Conservation (phyloP, 768 basidiomycete species). For the Lactarius quietus region DNA sequence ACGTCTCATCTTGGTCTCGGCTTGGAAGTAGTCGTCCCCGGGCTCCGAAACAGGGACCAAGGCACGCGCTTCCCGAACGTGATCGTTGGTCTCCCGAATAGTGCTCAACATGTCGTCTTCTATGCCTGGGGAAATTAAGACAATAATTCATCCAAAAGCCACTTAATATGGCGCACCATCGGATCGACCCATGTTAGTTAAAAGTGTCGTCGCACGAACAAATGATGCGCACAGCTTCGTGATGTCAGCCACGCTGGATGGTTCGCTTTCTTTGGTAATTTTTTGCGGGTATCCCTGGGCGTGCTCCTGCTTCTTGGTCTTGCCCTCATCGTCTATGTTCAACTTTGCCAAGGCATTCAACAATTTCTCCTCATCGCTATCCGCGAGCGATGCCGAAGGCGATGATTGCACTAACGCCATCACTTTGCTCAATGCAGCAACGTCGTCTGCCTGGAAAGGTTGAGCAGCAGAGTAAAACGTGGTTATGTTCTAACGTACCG, state of each 20-base stretch:
- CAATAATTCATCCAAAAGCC: background rate
- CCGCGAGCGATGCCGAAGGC: constrained; percentile 6
- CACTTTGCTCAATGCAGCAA: constrained; percentile 27
- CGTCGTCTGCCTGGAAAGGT: constrained; percentile 44
- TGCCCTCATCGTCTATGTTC: constrained; percentile 8
- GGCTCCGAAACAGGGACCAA: constrained; percentile 14
- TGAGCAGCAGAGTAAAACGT: constrained; percentile 5
- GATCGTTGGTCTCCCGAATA: constrained; percentile 16
- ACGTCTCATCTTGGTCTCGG: constrained; percentile 53
- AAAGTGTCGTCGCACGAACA: constrained; percentile 17
- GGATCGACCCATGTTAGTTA: constrained; percentile 2
- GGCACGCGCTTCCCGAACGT: constrained; percentile 6
- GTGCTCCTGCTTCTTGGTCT: background rate
- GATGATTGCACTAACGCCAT: constrained; percentile 13
- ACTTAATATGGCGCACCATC: constrained; percentile 13
- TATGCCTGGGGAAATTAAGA: constrained; percentile 6
- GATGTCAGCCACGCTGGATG: constrained; percentile 11
- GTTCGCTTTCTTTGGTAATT: background rate
- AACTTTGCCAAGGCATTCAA: constrained; percentile 15
- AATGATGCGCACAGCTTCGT: constrained; percentile 25
- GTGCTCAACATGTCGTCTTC: constrained; percentile 7
- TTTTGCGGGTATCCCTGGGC: no score
- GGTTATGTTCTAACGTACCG: constrained; percentile 39
- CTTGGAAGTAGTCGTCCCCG: constrained; percentile 38
- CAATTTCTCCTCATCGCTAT: constrained; percentile 14